Evolutionary conservation across 148 eudicot species (phyloP), one percentile per base, ranked within the genome.

Genomic region (Camellia japonica): DNA sequence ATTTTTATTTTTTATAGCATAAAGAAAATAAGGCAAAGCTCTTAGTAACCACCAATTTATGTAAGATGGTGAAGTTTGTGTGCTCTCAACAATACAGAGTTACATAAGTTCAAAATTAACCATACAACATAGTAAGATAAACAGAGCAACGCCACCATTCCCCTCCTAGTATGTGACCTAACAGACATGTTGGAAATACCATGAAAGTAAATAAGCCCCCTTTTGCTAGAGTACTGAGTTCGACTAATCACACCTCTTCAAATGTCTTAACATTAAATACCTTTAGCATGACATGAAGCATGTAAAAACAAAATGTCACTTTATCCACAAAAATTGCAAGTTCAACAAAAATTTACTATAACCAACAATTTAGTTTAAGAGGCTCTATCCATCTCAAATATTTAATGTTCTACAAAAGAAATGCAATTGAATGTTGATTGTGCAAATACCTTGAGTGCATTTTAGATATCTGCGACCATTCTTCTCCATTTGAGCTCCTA

Each of bases 381-480:
- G 20, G 63, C 19, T 60, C 63, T 19, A 18, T 15, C 5, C 19
- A 15, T 60, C 63, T 12, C 3, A 12, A 12, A 8, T 8, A 55
- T 55, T 60, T 3, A 67, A 30, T 3, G 2, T 67, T 38, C 70
- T 16, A 67, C 11, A 30, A 67, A 67, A 30, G 38, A 30, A 30
- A 30, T 30, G 3, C 68, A 49, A 66, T 63, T 78, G 71, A 41
- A 65, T 71, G 1, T 30, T 30, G 79, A 65, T 38, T 52, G 19
- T 38, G 56, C 70, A 60, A 59, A 46, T 87, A 95, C 97, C 97
- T 95, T 65, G 94, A 84, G 4, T 95, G 97, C 84, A 90, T 91
- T 83, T 89, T 80, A 82, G 90, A 88, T 59, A 93, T 90, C 72
- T 75, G 84, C 54, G 65, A 65, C 99, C 99, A 95, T 73, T 92